Evolutionary conservation across 2,329 filamentous ascomycete species (phyloP).

Genomic region (Daldinia sp.): DNA sequence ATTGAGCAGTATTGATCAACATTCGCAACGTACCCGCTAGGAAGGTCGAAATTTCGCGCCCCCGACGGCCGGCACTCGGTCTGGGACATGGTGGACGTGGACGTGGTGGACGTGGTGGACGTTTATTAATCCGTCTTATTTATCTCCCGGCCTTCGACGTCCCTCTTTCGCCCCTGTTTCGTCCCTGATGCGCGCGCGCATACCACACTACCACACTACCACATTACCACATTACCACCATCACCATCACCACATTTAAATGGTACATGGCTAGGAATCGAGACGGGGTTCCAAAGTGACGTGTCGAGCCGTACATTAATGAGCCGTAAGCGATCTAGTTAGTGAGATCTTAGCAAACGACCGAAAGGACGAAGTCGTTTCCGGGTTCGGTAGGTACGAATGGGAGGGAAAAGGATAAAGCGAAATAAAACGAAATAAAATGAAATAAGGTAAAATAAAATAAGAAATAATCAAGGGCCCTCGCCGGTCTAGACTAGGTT

Average conservation of each 20-base stretch:
- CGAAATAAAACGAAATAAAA: constrained; percentile 1
- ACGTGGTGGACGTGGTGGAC: constrained; percentile 11
- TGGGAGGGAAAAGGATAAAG: constrained; percentile 1
- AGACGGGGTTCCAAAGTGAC: not conserved
- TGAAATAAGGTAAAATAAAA: not conserved
- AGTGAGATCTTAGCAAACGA: constrained; percentile 26
- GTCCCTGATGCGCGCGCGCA: not conserved
- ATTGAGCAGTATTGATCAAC: constrained; percentile 33
- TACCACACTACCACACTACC: no score
- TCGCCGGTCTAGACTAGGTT: constrained; percentile 4
- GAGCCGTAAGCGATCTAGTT: constrained; percentile 29
- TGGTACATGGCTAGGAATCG: not conserved
- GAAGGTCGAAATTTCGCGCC: constrained; percentile 27
- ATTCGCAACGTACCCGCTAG: constrained; percentile 17
- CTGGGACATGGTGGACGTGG: no score
- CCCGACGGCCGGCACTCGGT: constrained; percentile 20
- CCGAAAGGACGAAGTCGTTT: constrained; percentile 28
- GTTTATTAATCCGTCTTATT: constrained; percentile 23
- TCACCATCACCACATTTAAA: not conserved
- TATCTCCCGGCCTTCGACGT: not conserved
- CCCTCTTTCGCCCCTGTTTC: no score
- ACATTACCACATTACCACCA: not conserved
- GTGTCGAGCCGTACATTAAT: constrained; percentile 13
- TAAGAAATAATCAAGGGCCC: not conserved
- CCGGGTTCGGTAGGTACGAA: constrained; percentile 33